phyloP scores from a whole-genome alignment of 2,329 filamentous ascomycete species.

The Aspergillus luchuensis region DNA sequence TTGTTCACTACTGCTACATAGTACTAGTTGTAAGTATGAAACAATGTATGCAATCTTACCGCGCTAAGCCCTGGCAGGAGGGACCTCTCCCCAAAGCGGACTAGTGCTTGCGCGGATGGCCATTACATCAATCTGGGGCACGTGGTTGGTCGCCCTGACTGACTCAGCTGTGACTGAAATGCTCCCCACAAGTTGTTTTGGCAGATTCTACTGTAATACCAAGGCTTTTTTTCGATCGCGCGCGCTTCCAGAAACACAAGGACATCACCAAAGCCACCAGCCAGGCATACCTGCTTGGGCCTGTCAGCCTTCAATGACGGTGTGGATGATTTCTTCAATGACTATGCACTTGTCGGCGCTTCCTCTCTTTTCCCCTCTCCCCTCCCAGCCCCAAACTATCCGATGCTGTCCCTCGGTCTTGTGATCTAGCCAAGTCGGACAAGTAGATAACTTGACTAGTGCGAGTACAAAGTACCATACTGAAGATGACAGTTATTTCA shows the following conservation, averaged over 20 bases:
- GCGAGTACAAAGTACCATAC: too few species aligned
- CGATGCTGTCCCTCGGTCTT: background rate
- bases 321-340: background rate
- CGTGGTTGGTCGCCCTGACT: conserved; percentile 2
- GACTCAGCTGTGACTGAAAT: background rate
- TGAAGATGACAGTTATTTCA: too few species aligned
- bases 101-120: background rate
- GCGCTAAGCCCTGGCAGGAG: background rate
- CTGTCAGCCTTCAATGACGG: background rate
- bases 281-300: background rate
- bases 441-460: too few species aligned
- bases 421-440: background rate
- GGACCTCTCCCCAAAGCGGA: background rate
- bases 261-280: background rate
- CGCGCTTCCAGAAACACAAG: background rate
- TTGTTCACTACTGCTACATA: too few species aligned
- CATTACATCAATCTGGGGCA: background rate
- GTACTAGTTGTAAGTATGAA: too few species aligned
- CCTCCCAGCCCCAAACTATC: background rate
- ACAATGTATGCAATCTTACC: background rate
- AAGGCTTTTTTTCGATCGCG: conserved; percentile 1
- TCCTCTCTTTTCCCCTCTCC: background rate
- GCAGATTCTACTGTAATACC: background rate
- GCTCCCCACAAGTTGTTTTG: conserved; percentile 3
- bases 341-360: background rate